Evolutionary conservation across 306 rosid species (phyloP), one percentile per base, ranked within the genome.

Genomic region (Lathyrus tuberosus): DNA sequence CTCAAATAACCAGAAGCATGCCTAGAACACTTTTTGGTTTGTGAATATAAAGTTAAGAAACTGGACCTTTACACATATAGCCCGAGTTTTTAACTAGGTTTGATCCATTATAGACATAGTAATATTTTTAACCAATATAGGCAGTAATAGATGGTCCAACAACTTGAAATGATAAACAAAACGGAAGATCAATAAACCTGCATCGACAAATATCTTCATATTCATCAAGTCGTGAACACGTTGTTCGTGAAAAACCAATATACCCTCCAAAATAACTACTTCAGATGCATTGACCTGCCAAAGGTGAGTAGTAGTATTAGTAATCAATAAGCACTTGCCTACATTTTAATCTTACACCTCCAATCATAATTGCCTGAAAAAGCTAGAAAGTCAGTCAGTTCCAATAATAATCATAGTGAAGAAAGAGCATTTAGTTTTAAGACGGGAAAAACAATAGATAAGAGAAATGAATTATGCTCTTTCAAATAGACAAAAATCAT

Each of bases 251-350:
- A 93, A 93, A 72, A 93, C 96, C 70, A 93, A 80, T 86, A 93
- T 90, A n/a, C 97, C 98, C 84, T 93, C 98, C 82, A 93, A 46
- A 66, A 93, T 88, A 60, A 88, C 88, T 37, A 90, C 96, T 58
- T 93, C 96, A 56, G 98, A 86, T 64, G 94, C 97, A 86, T 93
- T 90, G 66, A 93, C 97, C 98, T 93, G 86, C 68, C 77, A 69
- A 65, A 56, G 24, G 73, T 24, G 37, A 64, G 41, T 22, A 35
- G 43, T 47, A 24, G 35, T 54, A 54, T 24, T 24, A 24, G 35
- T 42, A 60, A 22, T 49, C 38, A 53, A 61, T 17, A 24, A 75
- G 40, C 8, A 8, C 15, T 59, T 12, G 22, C 72, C 43, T 48
- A 16, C 30, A 48, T 56, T 49, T 67, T 43, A n/a, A n/a, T n/a